Evolutionary conservation across 2,329 filamentous ascomycete species (phyloP).

Genomic region (Penicillium glabrum): DNA sequence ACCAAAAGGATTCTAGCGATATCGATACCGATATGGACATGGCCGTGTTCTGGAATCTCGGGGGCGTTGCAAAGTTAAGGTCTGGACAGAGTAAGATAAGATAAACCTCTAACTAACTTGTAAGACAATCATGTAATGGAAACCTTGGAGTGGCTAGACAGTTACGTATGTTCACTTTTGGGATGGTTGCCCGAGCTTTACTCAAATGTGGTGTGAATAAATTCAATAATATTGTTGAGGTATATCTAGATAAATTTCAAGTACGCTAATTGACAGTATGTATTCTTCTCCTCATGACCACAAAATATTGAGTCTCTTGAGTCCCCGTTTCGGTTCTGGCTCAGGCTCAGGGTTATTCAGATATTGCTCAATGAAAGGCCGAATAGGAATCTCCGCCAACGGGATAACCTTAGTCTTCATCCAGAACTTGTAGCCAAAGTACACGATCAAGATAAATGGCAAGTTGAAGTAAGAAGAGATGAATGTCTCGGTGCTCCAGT

Average conservation of each 20-base stretch:
- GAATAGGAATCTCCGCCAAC: slow-evolving; percentile 35
- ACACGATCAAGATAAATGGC: slow-evolving; percentile 55
- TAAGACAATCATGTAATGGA: not conserved
- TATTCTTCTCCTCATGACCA: slow-evolving; percentile 18
- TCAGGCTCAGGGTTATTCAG: slow-evolving; percentile 28
- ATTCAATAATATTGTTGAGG: not conserved
- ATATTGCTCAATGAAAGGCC: slow-evolving; percentile 33
- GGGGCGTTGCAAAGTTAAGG: not conserved
- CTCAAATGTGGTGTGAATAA: not conserved
- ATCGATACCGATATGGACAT: not conserved
- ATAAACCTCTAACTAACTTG: not conserved
- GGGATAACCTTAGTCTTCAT: slow-evolving; percentile 36
- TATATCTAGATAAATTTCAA: not conserved
- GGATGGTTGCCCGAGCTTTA: too few relatives aligned
- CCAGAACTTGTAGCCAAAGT: slow-evolving; percentile 43
- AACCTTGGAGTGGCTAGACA: not conserved
- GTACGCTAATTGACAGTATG: not conserved
- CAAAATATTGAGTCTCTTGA: slow-evolving; percentile 26
- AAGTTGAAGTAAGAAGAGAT: slow-evolving; percentile 61
- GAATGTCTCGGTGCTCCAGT: slow-evolving; percentile 58
- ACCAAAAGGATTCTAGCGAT: not conserved
- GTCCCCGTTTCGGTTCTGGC: slow-evolving; percentile 20
- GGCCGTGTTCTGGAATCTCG: not conserved
- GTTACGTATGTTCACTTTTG: not conserved
- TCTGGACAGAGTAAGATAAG: not conserved